phyloP scores from a whole-genome alignment of 2,329 filamentous ascomycete species.

The Clathrospora elynae region DNA sequence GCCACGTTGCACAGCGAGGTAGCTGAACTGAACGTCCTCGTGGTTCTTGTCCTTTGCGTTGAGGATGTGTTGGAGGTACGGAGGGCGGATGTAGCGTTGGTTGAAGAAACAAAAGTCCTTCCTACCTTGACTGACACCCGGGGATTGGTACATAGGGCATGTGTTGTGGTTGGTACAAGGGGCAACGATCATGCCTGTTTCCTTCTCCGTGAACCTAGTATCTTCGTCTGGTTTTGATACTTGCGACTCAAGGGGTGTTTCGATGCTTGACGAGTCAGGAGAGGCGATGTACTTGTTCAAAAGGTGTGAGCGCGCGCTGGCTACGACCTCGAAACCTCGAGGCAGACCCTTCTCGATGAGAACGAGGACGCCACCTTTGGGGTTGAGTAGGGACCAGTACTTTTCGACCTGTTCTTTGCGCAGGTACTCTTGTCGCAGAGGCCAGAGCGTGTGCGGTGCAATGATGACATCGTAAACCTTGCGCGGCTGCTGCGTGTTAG shows the following conservation, averaged over 20 bases:
- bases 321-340: slow-evolving; percentile 89
- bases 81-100: slow-evolving; percentile 84
- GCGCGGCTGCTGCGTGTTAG: slow-evolving; percentile 51
- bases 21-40: slow-evolving; percentile 90
- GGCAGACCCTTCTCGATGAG: slow-evolving; percentile 90
- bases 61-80: slow-evolving; percentile 78
- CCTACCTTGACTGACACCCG: slow-evolving; percentile 72
- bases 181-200: slow-evolving; percentile 66
- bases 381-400: slow-evolving; percentile 84
- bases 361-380: slow-evolving; percentile 83
- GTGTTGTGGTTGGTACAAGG: slow-evolving; percentile 83
- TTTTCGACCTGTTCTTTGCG: slow-evolving; percentile 83
- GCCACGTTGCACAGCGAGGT: slow-evolving; percentile 82
- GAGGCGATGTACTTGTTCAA: slow-evolving; percentile 75
- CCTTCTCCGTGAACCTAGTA: slow-evolving; percentile 52
- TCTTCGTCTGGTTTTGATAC: slow-evolving; percentile 47
- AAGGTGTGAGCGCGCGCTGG: slow-evolving; percentile 78
- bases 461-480: slow-evolving; percentile 91
- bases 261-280: slow-evolving; percentile 57
- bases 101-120: slow-evolving; percentile 91
- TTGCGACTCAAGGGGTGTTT: slow-evolving; percentile 46
- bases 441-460: slow-evolving; percentile 81
- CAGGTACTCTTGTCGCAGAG: slow-evolving; percentile 73
- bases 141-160: slow-evolving; percentile 84
- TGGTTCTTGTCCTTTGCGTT: slow-evolving; percentile 74